A percentile compares a stretch with the other conserved stretches of the same genome.
phyloP scores from a whole-genome alignment of 2,329 filamentous ascomycete species.

The Colletotrichum zoysiae region DNA sequence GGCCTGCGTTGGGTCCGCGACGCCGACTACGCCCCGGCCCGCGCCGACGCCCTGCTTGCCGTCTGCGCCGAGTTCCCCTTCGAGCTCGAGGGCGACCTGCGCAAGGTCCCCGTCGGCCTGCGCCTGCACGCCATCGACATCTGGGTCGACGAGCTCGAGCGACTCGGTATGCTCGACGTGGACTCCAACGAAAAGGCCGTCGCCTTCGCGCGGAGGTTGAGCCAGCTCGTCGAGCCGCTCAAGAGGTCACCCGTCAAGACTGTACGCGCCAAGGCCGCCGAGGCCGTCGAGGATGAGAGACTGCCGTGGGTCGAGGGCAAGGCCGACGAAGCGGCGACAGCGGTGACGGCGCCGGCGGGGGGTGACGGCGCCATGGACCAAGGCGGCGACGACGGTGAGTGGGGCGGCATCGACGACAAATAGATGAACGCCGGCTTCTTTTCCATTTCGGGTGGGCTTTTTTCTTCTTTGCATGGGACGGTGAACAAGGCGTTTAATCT shows the following conservation, averaged over 20 bases:
- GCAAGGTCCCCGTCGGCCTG: constrained; percentile 83
- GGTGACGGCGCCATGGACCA: constrained; percentile 51
- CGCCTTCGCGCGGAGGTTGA: constrained; percentile 65
- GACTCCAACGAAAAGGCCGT: constrained; percentile 52
- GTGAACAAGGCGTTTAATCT: constrained; percentile 38
- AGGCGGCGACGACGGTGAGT: constrained; percentile 50
- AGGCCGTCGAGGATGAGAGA: constrained; percentile 80
- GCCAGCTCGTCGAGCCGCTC: constrained; percentile 68
- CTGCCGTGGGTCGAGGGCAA: constrained; percentile 71
- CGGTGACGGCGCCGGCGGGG: constrained; percentile 51
- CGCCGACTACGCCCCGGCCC: constrained; percentile 49
- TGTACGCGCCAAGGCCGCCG: constrained; percentile 76
- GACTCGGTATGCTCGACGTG: constrained; percentile 66
- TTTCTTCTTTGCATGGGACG: constrained; percentile 37
- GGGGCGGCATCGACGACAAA: constrained; percentile 38
- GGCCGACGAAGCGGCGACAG: constrained; percentile 48
- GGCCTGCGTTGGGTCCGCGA: constrained; percentile 66
- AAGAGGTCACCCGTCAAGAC: constrained; percentile 75
- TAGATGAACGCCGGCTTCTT: constrained; percentile 9
- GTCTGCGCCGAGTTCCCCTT: constrained; percentile 57
- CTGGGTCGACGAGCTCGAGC: constrained; percentile 90
- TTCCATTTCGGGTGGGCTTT: background rate
- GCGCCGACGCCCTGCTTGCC: constrained; percentile 49
- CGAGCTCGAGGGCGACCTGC: constrained; percentile 54
- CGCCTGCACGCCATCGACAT: constrained; percentile 90